Conservation (phyloP, 257 asterid genomes). For the Nicotiana tabacum region DNA sequence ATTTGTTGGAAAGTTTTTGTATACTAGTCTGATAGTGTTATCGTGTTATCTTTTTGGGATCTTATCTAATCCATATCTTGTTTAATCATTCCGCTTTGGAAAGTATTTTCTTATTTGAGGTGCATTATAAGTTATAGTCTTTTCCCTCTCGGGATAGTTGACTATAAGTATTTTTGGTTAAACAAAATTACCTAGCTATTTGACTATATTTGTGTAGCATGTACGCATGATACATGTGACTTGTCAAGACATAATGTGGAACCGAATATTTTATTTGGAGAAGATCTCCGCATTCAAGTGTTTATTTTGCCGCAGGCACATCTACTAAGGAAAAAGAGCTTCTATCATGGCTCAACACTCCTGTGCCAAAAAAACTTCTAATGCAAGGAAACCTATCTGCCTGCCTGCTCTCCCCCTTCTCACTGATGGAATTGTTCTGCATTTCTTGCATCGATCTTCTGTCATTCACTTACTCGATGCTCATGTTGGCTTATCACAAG, state of each 20-base stretch:
- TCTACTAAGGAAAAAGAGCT: conserved; percentile 60
- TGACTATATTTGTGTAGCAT: neutral
- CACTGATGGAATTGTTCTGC: conserved; percentile 65
- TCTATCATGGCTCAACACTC: conserved; percentile 65
- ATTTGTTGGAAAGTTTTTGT: neutral
- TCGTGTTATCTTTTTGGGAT: neutral
- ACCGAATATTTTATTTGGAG: conserved; percentile 9
- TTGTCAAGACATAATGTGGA: conserved; percentile 5
- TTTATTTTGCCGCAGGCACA: conserved; percentile 93
- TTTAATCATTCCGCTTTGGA: neutral
- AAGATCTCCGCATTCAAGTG: conserved; percentile 51
- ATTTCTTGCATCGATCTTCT: conserved; percentile 46
- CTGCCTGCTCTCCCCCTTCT: conserved; percentile 50
- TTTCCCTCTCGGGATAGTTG: neutral
- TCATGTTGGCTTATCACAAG: conserved; percentile 56
- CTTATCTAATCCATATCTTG: neutral
- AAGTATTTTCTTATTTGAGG: neutral
- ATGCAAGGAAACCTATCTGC: conserved; percentile 62
- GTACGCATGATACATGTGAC: neutral
- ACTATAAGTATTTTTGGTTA: neutral
- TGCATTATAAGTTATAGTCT: neutral
- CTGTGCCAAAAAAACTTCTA: conserved; percentile 41
- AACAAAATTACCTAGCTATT: neutral
- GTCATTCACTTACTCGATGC: conserved; percentile 45
- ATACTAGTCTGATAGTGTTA: neutral